phyloP scores from a whole-genome alignment of 2,329 filamentous ascomycete species.

The Cadophora malorum region DNA sequence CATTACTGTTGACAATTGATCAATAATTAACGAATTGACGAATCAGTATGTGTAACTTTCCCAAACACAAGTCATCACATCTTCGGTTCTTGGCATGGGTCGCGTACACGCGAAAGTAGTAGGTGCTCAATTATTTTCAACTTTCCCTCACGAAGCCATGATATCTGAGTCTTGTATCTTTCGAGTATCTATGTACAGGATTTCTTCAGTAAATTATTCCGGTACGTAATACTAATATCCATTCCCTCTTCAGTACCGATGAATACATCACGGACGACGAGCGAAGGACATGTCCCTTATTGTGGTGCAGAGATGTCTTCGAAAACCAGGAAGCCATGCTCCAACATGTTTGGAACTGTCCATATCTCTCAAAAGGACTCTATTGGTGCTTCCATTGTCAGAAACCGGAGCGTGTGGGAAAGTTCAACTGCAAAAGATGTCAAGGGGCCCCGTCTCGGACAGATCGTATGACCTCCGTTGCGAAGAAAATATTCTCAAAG shows the following conservation, averaged over 20 bases:
- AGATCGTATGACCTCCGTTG: slow-evolving; percentile 39
- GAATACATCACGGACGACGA: slow-evolving; percentile 40
- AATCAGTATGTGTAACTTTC: slow-evolving; percentile 38
- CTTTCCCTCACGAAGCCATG: neutral
- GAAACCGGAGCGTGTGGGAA: slow-evolving; percentile 38
- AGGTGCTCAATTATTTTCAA: neutral
- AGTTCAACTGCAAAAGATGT: slow-evolving; percentile 39
- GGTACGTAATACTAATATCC: neutral
- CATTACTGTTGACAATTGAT: neutral
- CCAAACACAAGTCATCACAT: slow-evolving; percentile 41
- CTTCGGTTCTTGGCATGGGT: slow-evolving; percentile 41
- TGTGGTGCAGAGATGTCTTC: slow-evolving; percentile 39
- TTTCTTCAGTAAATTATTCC: neutral
- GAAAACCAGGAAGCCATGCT: slow-evolving; percentile 40
- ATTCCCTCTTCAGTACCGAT: slow-evolving; percentile 24
- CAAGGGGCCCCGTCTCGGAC: slow-evolving; percentile 37
- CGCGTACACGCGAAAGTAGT: slow-evolving; percentile 40
- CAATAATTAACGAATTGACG: slow-evolving; percentile 21
- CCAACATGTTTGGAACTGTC: slow-evolving; percentile 41
- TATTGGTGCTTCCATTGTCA: slow-evolving; percentile 43
- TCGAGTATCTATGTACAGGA: too few relatives aligned
- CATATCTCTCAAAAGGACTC: slow-evolving; percentile 38
- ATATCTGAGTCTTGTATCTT: too few relatives aligned
- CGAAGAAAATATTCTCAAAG: slow-evolving; percentile 42
- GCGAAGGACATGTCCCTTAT: slow-evolving; percentile 38